These are phyloP conservation scores for Cladosporium sp. DNA, from an alignment of 2,329 filamentous ascomycete species.

Conservation along the genomic window DNA sequence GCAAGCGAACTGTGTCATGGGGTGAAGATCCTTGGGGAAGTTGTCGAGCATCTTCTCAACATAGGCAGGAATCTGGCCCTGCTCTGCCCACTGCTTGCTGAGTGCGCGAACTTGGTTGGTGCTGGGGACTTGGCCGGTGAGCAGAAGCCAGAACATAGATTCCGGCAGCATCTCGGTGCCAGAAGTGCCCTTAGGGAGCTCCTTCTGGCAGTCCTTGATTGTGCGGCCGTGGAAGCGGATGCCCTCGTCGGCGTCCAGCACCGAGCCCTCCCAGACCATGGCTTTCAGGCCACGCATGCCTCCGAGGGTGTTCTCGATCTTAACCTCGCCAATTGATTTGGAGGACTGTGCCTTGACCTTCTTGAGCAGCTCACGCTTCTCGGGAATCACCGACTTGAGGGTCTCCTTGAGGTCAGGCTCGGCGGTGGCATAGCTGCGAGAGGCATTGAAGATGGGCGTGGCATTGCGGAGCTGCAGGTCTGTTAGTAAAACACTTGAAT, in stretches of 20 bases:
- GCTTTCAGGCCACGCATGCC: constrained; percentile 94
- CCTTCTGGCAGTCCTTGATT: constrained; percentile 94
- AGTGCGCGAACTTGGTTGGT: constrained; percentile 73
- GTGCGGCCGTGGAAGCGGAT: constrained; percentile 97
- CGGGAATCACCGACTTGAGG: constrained; percentile 76
- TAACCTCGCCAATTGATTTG: constrained; percentile 84
- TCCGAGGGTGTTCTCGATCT: constrained; percentile 87
- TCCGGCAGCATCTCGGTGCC: constrained; percentile 97
- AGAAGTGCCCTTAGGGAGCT: constrained; percentile 79
- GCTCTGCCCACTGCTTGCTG: constrained; percentile 79
- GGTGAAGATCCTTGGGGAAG: constrained; percentile 85
- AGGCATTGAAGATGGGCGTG: constrained; percentile 18
- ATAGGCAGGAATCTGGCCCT: constrained; percentile 75
- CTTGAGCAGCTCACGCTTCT: constrained; percentile 87
- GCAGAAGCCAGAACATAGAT: constrained; percentile 98
- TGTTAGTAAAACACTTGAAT: constrained; percentile 4
- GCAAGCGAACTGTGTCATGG: constrained; percentile 97
- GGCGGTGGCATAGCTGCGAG: constrained; percentile 61
- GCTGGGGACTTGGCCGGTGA: constrained; percentile 87
- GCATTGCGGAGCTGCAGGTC: constrained; percentile 21
- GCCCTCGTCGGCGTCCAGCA: constrained; percentile 91
- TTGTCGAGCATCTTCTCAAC: constrained; percentile 82
- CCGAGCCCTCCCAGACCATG: constrained; percentile 98
- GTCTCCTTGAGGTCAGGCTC: constrained; percentile 88
- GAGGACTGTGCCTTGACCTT: constrained; percentile 80